Percentiles rank a stretch among this genome's conserved stretches.
phyloP scores from a whole-genome alignment of 768 basidiomycete species.

The Pulveroboletus sp. region DNA sequence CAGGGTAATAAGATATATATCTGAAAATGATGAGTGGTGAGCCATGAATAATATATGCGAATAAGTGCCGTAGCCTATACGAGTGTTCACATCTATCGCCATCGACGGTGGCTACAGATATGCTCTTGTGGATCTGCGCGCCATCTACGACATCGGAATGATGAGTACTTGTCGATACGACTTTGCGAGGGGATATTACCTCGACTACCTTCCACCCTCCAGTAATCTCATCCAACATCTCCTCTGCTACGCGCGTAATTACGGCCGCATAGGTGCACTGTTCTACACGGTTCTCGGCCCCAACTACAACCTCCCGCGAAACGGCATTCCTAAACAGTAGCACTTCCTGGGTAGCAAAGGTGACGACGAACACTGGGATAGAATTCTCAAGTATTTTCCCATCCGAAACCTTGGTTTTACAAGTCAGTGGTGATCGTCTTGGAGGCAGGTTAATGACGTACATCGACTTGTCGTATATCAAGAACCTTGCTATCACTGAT shows the following conservation, averaged over 20 bases:
- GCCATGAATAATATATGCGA: constrained; percentile 18
- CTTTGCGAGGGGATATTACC: constrained; percentile 44
- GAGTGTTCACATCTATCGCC: background rate
- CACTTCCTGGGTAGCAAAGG: constrained; percentile 93
- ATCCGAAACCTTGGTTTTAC: constrained; percentile 61
- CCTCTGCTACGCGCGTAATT: constrained; percentile 82
- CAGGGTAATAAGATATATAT: constrained; percentile 31
- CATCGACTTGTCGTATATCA: constrained; percentile 97
- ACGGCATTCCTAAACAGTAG: constrained; percentile 87
- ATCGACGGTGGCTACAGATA: constrained; percentile 35
- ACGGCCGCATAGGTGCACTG: constrained; percentile 93
- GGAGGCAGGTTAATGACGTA: constrained; percentile 38
- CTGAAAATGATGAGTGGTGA: constrained; percentile 30
- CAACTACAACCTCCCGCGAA: constrained; percentile 82
- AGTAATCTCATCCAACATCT: constrained; percentile 88
- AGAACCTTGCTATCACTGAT: constrained; percentile 92
- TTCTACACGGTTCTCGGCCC: constrained; percentile 88
- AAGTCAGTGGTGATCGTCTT: constrained; percentile 2
- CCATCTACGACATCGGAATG: constrained; percentile 40
- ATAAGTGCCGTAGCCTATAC: constrained; percentile 6
- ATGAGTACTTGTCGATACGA: background rate
- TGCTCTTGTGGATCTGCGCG: constrained; percentile 47
- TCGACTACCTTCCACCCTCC: constrained; percentile 99
- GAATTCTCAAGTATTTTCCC: constrained; percentile 91
- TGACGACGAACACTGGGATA: constrained; percentile 86